Evolutionary conservation across 768 basidiomycete species (phyloP), one percentile per base, ranked within the genome.

Genomic region (Fomitopsis serialis): DNA sequence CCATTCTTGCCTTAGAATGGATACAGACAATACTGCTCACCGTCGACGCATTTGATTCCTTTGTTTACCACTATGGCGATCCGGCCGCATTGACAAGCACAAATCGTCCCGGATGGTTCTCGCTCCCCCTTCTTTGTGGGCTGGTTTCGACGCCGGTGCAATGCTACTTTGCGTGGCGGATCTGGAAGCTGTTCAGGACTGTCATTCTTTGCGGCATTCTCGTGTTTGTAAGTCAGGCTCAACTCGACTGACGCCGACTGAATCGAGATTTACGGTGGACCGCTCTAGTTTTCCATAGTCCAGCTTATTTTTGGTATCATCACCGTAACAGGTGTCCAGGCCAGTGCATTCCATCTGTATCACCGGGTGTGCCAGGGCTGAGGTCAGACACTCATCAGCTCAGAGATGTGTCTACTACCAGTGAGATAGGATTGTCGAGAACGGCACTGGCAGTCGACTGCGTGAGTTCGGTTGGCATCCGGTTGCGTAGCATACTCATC

Each of bases 81-180:
- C 23, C 21, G 9, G 37, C 11, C 6, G 19, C 17, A 9, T 19
- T 56, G 36, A 42, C 40, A 9, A 17, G 25, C 25, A 55, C 40
- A 42, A 34, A 19, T 21, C 45, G 45, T 9, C 40, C 52, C 22
- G 43, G 34, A 17, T 56, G 53, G 49, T 54, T 47, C 42, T 17
- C 34, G 24, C 34, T 50, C 32, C 27, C 36, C 0, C 24, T 58
- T 22, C 50, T 50, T 25, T 27, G 37, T 45, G 54, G 23, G 21
- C 10, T 58, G 13, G 37, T 55, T 19, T 45, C 58, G 7, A 45
- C n/a, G 2, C 32, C 43, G 15, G 52, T 58, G 11, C 58, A 58
- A 27, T n/a, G 12, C n/a, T 55, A 23, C 52, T 58, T 46, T 34
- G 47, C 47, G 17, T 50, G 58, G 43, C 34, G 58, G 10, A 55